These are phyloP conservation scores for Darksidea phi DNA, from an alignment of 495 filamentous ascomycete genomes.

Conservation along the genomic window DNA sequence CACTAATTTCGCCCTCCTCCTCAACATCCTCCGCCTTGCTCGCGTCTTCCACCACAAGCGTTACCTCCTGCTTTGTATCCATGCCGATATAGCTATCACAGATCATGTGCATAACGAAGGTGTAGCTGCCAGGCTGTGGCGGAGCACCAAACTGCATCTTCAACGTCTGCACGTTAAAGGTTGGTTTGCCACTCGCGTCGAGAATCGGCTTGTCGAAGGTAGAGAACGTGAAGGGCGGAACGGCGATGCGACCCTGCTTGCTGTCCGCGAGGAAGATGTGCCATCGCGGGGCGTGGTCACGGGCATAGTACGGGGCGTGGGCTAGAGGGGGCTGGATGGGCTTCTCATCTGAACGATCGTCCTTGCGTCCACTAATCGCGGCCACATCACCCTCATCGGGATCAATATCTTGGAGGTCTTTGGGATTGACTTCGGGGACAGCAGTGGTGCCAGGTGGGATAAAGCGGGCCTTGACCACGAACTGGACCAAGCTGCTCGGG, in stretches of 20 bases:
- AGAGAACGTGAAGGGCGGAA: slow-evolving; percentile 88
- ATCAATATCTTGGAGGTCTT: slow-evolving; percentile 86
- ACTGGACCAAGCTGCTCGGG: slow-evolving; percentile 86
- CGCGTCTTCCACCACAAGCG: slow-evolving; percentile 83
- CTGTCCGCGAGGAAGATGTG: slow-evolving; percentile 89
- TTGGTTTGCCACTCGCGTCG: slow-evolving; percentile 69
- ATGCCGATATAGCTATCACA: slow-evolving; percentile 94
- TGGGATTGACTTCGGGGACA: slow-evolving; percentile 68
- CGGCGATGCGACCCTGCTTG: slow-evolving; percentile 91
- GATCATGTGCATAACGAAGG: slow-evolving; percentile 85
- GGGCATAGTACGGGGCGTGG: slow-evolving; percentile 82
- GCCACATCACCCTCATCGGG: slow-evolving; percentile 90
- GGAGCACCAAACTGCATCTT: slow-evolving; percentile 98
- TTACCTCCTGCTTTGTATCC: slow-evolving; percentile 84
- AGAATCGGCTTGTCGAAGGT: slow-evolving; percentile 86
- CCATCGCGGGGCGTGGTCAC: slow-evolving; percentile 87
- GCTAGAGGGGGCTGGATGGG: slow-evolving; percentile 76
- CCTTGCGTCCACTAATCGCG: slow-evolving; percentile 77
- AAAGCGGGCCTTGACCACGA: slow-evolving; percentile 93
- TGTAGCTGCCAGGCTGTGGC: slow-evolving; percentile 86
- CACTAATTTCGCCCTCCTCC: slow-evolving; percentile 90
- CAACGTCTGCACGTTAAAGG: slow-evolving; percentile 88
- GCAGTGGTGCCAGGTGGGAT: slow-evolving; percentile 77
- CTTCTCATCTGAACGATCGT: slow-evolving; percentile 60
- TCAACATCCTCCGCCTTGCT: slow-evolving; percentile 77